A percentile compares a stretch with the other conserved stretches of the same genome.
These are phyloP conservation scores for Phylloporus rhodoxanthus DNA, from an alignment of 768 basidiomycete genomes.

Conservation along the genomic window DNA sequence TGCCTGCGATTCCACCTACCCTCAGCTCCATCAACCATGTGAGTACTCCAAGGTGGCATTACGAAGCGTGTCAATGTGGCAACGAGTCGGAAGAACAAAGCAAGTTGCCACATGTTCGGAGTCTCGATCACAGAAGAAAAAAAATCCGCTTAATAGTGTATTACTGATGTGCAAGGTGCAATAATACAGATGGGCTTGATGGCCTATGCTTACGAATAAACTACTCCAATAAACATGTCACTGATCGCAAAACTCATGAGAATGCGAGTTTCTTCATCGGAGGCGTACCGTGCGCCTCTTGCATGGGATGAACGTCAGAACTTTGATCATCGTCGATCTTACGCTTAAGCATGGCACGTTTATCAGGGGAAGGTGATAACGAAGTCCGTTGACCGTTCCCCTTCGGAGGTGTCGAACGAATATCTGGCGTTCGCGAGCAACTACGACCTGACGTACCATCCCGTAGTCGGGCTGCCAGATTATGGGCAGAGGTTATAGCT, in stretches of 20 bases:
- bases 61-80: not conserved
- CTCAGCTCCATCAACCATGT: not conserved
- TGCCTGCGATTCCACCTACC: conserved; percentile 7
- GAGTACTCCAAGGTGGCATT: not conserved
- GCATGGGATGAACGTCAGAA: conserved; percentile 28
- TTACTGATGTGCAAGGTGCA: conserved; percentile 15
- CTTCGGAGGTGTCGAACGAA: conserved; percentile 37
- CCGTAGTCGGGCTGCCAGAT: conserved; percentile 61
- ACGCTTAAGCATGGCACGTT: conserved; percentile 61
- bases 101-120: too few species aligned
- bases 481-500: conserved; percentile 57
- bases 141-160: conserved; percentile 8
- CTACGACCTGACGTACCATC: conserved; percentile 52
- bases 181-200: conserved; percentile 25
- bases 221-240: conserved; percentile 30
- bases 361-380: conserved; percentile 48
- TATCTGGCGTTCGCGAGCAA: conserved; percentile 73
- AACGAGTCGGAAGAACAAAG: not conserved
- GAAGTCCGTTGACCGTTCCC: conserved; percentile 31
- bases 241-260: conserved; percentile 18
- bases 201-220: conserved; percentile 27
- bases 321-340: conserved; percentile 54
- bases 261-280: conserved; percentile 65
- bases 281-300: conserved; percentile 47
- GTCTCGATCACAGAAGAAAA: not conserved